A percentile compares a stretch with the other conserved stretches of the same genome.
These are phyloP conservation scores for Kappamyces sp. DNA, from an alignment of 192 early-diverging fungal genomes.

Conservation along the genomic window DNA sequence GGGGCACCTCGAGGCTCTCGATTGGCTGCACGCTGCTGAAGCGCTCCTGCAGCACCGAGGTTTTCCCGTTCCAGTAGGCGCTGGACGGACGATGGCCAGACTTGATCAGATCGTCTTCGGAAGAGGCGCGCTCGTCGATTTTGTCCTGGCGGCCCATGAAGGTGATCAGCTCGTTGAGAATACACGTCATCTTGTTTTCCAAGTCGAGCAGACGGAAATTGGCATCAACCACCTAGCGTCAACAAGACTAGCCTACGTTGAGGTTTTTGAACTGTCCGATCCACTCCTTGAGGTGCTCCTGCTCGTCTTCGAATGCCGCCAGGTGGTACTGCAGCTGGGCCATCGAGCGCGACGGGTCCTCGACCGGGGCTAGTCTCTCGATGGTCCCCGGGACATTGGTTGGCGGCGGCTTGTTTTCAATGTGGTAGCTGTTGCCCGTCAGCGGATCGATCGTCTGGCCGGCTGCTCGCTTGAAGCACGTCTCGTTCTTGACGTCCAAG, in stretches of 20 bases:
- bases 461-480: conserved; percentile 35
- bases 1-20: conserved; percentile 7
- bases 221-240: conserved; percentile 27
- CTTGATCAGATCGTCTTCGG: conserved; percentile 16
- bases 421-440: conserved; percentile 43
- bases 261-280: conserved; percentile 44
- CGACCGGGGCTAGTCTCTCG: conserved; percentile 34
- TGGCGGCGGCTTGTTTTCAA: conserved; percentile 51
- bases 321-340: conserved; percentile 49
- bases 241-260: conserved; percentile 23
- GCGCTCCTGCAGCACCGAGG: neutral
- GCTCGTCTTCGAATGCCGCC: conserved; percentile 49
- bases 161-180: no score
- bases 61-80: no score
- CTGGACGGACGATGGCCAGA: no score
- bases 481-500: conserved; percentile 48
- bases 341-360: conserved; percentile 29
- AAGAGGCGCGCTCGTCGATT: conserved; percentile 29
- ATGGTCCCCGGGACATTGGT: conserved; percentile 37
- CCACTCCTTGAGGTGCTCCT: conserved; percentile 51
- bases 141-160: conserved; percentile 29
- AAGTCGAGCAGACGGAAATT: neutral
- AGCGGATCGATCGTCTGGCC: conserved; percentile 47
- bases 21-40: conserved; percentile 2
- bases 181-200: no score